Conservation (phyloP, 176 grass and related monocot genomes). For the Aegilops umbellulata region DNA sequence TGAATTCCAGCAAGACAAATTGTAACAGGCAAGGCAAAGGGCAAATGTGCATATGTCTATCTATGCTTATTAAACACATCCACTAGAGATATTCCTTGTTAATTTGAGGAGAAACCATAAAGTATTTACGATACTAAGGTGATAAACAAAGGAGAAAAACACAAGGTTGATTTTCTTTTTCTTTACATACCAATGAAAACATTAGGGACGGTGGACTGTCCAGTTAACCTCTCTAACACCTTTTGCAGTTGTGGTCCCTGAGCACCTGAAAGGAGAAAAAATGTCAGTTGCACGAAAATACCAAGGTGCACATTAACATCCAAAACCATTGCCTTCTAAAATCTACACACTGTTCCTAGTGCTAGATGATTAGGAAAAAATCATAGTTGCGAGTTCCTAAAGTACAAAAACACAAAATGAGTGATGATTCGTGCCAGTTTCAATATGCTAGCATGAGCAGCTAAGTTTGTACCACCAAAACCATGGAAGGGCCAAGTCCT, state of each 20-base stretch:
- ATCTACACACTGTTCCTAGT: background rate
- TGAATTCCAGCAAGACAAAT: background rate
- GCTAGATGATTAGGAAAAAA: background rate
- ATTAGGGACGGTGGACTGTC: constrained; percentile 88
- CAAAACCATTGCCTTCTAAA: constrained; percentile 11
- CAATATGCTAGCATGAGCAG: background rate
- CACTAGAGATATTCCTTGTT: constrained; percentile 13
- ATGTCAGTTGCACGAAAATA: constrained; percentile 22
- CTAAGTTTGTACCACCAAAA: background rate
- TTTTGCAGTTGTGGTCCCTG: constrained; percentile 87
- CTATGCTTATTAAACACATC: background rate
- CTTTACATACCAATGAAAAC: constrained; percentile 70
- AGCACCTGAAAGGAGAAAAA: constrained; percentile 47
- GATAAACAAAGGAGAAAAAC: background rate
- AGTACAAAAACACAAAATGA: background rate
- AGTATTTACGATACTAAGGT: background rate
- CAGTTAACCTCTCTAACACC: constrained; percentile 81
- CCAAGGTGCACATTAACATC: background rate
- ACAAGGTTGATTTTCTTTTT: background rate
- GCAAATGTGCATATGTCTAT: background rate
- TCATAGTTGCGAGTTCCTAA: background rate
- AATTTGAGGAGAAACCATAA: constrained; percentile 6
- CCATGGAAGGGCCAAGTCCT: background rate
- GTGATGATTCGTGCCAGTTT: background rate
- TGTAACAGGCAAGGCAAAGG: background rate